phyloP scores from a whole-genome alignment of 768 basidiomycete genomes.

The Termitomyces sp. region DNA sequence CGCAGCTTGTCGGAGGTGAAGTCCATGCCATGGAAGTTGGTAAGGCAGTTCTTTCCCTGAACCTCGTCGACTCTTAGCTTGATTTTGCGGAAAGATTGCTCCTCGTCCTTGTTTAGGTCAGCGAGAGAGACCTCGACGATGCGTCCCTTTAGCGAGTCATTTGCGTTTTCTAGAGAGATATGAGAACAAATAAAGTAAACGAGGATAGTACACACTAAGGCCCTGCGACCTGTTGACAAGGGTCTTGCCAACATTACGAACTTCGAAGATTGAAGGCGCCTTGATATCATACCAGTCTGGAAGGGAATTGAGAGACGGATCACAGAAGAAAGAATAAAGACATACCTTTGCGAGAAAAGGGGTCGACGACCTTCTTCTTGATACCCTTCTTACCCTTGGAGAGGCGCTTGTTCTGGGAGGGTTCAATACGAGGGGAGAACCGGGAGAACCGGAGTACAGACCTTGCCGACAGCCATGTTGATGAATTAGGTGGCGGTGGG shows the following conservation, averaged over 20 bases:
- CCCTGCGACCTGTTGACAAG: constrained; percentile 97
- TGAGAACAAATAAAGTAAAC: background rate
- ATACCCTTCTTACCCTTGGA: constrained; percentile 98
- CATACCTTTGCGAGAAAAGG: constrained; percentile 97
- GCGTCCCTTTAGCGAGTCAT: constrained; percentile 96
- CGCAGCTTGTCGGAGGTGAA: constrained; percentile 99
- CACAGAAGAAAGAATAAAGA: background rate
- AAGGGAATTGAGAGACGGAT: constrained; percentile 1
- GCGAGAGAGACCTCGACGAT: constrained; percentile 94
- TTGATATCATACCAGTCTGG: constrained; percentile 99
- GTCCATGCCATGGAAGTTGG: constrained; percentile 99
- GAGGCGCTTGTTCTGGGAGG: constrained; percentile 85
- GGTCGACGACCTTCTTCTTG: constrained; percentile 99
- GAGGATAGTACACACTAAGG: constrained; percentile 66
- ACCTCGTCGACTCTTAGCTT: constrained; percentile 95
- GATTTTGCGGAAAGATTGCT: constrained; percentile 99
- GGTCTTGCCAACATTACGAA: constrained; percentile 96
- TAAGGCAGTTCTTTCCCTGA: constrained; percentile 98
- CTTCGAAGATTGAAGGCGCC: constrained; percentile 96
- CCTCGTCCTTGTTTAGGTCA: constrained; percentile 99
- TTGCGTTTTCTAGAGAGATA: constrained; percentile 79
- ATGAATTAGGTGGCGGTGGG: constrained; percentile 32
- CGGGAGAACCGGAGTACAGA: constrained; percentile 24
- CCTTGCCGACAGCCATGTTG: constrained; percentile 89
- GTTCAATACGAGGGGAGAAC: background rate